Conservation (phyloP, 345 rosid species). For the Erysimum cheiranthoides region DNA sequence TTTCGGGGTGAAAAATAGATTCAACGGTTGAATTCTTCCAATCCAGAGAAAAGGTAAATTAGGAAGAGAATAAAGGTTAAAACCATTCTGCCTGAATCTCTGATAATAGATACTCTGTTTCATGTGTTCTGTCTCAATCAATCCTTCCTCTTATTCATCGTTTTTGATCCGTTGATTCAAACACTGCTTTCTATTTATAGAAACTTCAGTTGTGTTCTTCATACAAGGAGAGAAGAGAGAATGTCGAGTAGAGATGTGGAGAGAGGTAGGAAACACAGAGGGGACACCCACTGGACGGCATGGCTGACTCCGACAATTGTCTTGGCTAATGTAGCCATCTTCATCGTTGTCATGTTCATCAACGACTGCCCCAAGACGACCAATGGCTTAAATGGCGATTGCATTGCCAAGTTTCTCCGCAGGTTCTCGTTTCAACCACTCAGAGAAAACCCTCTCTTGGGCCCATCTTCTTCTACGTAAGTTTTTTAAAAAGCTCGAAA, state of each 20-base stretch:
- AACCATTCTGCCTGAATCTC: conserved; percentile 25
- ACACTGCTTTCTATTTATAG: conserved; percentile 4
- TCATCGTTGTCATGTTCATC: conserved; percentile 70
- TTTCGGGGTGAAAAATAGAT: conserved; percentile 5
- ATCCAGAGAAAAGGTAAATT: background rate
- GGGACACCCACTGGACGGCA: conserved; percentile 67
- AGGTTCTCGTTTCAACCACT: conserved; percentile 88
- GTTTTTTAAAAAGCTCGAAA: conserved; percentile 18
- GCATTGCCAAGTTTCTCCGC: conserved; percentile 75
- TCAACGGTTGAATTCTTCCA: conserved; percentile 30
- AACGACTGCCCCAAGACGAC: conserved; percentile 82
- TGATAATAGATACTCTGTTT: conserved; percentile 18
- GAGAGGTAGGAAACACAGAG: conserved; percentile 50
- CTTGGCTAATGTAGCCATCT: conserved; percentile 67
- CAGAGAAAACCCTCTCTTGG: conserved; percentile 85
- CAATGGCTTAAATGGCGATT: conserved; percentile 50
- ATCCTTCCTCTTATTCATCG: background rate
- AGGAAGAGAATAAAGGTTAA: conserved; percentile 26
- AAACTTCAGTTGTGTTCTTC: background rate
- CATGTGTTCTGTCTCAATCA: conserved; percentile 24
- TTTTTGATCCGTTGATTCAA: conserved; percentile 33
- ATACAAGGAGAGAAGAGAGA: conserved; percentile 30
- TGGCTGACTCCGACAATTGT: conserved; percentile 87
- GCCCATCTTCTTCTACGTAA: conserved; percentile 89
- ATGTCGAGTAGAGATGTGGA: conserved; percentile 66